phyloP scores from a whole-genome alignment of 2,329 filamentous ascomycete genomes.

The Magnaporthiopsis rhizophila region DNA sequence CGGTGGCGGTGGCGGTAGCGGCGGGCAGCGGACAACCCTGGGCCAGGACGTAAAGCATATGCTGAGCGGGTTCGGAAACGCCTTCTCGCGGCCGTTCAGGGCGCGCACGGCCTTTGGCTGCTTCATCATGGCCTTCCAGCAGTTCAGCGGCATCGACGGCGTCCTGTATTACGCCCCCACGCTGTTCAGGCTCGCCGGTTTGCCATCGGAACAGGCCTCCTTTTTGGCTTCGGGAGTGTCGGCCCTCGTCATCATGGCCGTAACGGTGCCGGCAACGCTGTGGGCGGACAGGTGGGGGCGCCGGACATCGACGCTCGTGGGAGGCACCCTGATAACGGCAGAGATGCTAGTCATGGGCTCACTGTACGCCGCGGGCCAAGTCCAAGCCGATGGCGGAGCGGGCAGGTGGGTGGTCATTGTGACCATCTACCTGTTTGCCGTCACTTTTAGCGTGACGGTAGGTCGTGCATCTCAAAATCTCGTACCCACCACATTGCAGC shows the following conservation, averaged over 20 bases:
- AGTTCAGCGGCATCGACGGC: conserved; percentile 53
- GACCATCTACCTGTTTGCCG: conserved; percentile 40
- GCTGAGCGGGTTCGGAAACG: conserved; percentile 23
- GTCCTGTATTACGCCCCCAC: conserved; percentile 54
- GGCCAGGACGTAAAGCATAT: conserved; percentile 21
- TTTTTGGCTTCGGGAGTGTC: conserved; percentile 54
- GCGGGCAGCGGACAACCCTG: conserved; percentile 11
- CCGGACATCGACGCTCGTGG: conserved; percentile 42
- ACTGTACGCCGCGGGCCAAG: conserved; percentile 36
- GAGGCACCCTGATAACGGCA: conserved; percentile 40
- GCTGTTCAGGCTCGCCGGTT: conserved; percentile 51
- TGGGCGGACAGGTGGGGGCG: conserved; percentile 50
- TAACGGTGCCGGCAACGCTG: conserved; percentile 45
- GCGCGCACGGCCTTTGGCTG: conserved; percentile 41
- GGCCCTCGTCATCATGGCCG: conserved; percentile 45
- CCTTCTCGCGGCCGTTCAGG: conserved; percentile 30
- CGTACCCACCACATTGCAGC: no score
- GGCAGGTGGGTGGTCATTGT: conserved; percentile 44
- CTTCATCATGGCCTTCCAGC: conserved; percentile 52
- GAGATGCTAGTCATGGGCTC: conserved; percentile 46
- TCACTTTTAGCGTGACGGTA: conserved; percentile 31
- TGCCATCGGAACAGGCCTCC: conserved; percentile 40
- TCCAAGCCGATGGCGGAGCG: conserved; percentile 26
- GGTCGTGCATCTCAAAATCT: no score
- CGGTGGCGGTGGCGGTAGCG: background rate